phyloP scores from a whole-genome alignment of 139 green algal genomes.

The Nannochloris sp. region DNA sequence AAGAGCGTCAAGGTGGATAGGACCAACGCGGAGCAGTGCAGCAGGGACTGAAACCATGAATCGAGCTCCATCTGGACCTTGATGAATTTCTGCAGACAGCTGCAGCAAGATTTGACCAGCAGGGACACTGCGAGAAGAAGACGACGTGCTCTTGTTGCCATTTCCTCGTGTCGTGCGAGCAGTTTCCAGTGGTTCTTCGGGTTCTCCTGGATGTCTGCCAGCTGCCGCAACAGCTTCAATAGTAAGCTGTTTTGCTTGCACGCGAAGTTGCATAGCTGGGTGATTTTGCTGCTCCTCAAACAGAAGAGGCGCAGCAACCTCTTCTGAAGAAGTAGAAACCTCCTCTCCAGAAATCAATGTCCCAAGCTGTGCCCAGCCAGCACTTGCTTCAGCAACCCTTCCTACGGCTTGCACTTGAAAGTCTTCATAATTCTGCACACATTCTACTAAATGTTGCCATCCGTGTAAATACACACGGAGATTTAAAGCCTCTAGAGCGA shows the following conservation, averaged over 20 bases:
- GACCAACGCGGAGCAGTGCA: too few relatives aligned
- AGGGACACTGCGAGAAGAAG: too few relatives aligned
- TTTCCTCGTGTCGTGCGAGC: too few relatives aligned
- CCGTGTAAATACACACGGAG: slow-evolving; percentile 1
- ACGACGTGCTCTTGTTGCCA: too few relatives aligned
- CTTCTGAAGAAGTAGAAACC: background rate
- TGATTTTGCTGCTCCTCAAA: background rate
- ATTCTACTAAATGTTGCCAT: slow-evolving; percentile 13
- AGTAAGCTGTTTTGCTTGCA: background rate
- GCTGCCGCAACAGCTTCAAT: background rate
- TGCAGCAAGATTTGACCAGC: background rate
- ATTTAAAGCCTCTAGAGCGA: background rate
- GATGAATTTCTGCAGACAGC: background rate
- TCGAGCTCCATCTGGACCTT: background rate
- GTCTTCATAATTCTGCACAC: slow-evolving; percentile 16
- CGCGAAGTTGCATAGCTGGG: background rate
- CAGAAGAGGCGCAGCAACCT: background rate
- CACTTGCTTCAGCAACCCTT: background rate
- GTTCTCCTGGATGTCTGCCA: background rate
- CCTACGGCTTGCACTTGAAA: slow-evolving; percentile 7
- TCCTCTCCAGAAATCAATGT: background rate
- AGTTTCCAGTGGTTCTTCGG: background rate
- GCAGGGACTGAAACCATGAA: background rate
- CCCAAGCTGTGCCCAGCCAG: background rate
- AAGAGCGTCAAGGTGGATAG: too few relatives aligned